A percentile compares a stretch with the other conserved stretches of the same genome.
phyloP scores from a whole-genome alignment of 805 yeast species.

The Zygoascus ofunaensis region DNA sequence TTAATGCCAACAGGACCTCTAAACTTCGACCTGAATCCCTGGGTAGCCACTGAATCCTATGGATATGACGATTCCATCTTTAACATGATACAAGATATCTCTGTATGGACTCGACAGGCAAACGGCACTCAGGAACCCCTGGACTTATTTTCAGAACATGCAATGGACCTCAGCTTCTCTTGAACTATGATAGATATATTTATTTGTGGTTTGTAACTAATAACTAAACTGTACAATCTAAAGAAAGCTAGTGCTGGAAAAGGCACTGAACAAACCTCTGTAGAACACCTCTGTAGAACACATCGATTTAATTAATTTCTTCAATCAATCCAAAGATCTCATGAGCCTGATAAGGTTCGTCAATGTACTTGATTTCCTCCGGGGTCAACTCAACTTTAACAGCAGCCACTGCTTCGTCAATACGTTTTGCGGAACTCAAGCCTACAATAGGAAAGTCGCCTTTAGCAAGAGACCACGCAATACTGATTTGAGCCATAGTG shows the following conservation, averaged over 20 bases:
- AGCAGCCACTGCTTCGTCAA: conserved; percentile 44
- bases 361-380: conserved; percentile 24
- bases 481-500: conserved; percentile 46
- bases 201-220: too few species aligned
- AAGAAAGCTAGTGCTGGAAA: too few species aligned
- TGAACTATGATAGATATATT: too few species aligned
- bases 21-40: neutral
- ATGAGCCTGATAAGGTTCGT: conserved; percentile 24
- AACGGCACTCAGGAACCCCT: neutral
- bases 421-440: conserved; percentile 37
- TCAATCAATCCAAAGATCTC: too few species aligned
- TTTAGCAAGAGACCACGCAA: conserved; percentile 46
- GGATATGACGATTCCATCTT: conserved; percentile 22
- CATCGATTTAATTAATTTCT: neutral
- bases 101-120: conserved; percentile 19
- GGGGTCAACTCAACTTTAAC: conserved; percentile 32
- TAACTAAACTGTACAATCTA: too few species aligned
- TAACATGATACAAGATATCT: conserved; percentile 24
- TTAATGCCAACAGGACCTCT: neutral
- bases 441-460: conserved; percentile 52
- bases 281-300: neutral
- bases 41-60: conserved; percentile 9
- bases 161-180: neutral
- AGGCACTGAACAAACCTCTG: conserved; percentile 7
- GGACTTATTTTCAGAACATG: neutral